Percentiles rank a stretch among this genome's conserved stretches.
These are phyloP conservation scores for Fraxinus sp. DNA, from an alignment of 305 asterid species.

Conservation along the genomic window DNA sequence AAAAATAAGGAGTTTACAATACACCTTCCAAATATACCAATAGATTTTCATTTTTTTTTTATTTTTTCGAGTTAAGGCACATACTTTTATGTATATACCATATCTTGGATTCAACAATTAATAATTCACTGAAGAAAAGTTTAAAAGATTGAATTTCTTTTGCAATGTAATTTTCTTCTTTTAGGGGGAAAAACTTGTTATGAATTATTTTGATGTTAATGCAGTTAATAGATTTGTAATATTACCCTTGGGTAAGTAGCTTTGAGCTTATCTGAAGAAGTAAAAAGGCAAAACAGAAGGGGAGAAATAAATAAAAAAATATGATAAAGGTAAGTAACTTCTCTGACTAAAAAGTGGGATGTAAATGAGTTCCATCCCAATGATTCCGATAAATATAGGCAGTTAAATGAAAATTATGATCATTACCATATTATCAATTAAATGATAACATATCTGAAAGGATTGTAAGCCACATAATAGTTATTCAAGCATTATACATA, in stretches of 20 bases:
- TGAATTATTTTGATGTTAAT: neutral
- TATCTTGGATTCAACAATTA: neutral
- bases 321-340: neutral
- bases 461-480: neutral
- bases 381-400: neutral
- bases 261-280: neutral
- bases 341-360: neutral
- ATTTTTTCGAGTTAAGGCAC: neutral
- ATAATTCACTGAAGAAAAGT: neutral
- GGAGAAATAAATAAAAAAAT: neutral
- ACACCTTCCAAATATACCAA: neutral
- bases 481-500: neutral
- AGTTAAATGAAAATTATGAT: neutral
- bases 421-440: neutral
- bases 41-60: neutral
- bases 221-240: neutral
- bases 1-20: neutral
- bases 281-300: neutral
- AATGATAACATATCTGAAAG: neutral
- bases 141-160: neutral
- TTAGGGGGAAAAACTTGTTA: neutral
- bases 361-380: neutral
- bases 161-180: neutral
- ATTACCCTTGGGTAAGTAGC: neutral
- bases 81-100: neutral